These are phyloP conservation scores for Cercospora brassicicola DNA, from an alignment of 2,329 filamentous ascomycete species.

Conservation along the genomic window DNA sequence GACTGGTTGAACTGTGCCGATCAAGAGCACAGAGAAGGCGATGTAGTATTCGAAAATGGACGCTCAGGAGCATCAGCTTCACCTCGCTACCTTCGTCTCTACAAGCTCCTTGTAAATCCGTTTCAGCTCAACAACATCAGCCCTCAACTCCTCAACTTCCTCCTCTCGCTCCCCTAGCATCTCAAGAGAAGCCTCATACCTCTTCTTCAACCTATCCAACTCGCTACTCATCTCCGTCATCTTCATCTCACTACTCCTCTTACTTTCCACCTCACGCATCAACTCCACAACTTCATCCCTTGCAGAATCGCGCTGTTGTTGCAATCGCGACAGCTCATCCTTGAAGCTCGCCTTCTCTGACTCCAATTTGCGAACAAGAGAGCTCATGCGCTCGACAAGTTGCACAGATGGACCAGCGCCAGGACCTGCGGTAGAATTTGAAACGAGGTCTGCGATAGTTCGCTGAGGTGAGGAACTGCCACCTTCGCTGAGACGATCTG, in stretches of 20 bases:
- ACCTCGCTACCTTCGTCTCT: conserved; percentile 49
- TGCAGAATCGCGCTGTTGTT: conserved; percentile 85
- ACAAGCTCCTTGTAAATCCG: conserved; percentile 93
- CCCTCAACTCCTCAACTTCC: conserved; percentile 82
- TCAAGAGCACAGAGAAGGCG: neutral
- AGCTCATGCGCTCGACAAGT: conserved; percentile 93
- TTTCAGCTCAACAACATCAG: conserved; percentile 90
- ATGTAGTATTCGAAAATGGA: neutral
- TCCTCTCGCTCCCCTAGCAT: conserved; percentile 97
- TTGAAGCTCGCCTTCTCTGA: conserved; percentile 85
- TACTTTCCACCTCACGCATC: conserved; percentile 81
- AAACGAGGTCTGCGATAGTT: conserved; percentile 59
- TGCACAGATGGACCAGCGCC: conserved; percentile 85
- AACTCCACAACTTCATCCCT: conserved; percentile 85
- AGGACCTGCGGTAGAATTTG: conserved; percentile 68
- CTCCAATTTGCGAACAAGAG: conserved; percentile 85
- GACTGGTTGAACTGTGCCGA: neutral
- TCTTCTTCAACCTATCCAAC: conserved; percentile 66
- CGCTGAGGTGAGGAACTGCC: conserved; percentile 66
- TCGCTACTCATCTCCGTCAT: conserved; percentile 67
- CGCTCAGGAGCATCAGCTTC: neutral
- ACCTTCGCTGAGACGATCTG: conserved; percentile 53
- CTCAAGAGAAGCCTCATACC: conserved; percentile 89
- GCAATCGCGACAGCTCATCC: conserved; percentile 79
- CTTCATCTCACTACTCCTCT: conserved; percentile 60